Evolutionary conservation across 306 rosid genomes (phyloP).

Genomic region (Vachellia collinsii): DNA sequence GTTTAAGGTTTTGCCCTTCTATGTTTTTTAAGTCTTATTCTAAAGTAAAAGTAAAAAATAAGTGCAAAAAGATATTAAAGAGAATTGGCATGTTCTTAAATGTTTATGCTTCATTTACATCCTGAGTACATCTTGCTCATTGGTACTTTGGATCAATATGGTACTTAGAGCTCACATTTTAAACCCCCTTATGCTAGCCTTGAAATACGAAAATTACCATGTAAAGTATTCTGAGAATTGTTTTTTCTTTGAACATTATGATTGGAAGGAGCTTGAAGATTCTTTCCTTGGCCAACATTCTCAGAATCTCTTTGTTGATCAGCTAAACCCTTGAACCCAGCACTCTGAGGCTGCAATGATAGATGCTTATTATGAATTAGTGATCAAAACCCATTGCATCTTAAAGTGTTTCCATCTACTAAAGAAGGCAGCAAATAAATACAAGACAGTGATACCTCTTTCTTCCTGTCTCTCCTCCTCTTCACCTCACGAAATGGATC

Average conservation of each 20-base stretch:
- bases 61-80: background rate
- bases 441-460: conserved; percentile 63
- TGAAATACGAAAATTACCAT: conserved; percentile 52
- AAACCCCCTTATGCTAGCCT: background rate
- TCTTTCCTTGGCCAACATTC: conserved; percentile 62
- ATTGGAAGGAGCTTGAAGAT: conserved; percentile 55
- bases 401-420: background rate
- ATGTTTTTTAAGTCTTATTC: background rate
- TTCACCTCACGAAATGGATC: conserved; percentile 94
- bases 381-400: background rate
- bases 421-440: conserved; percentile 28
- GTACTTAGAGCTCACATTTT: conserved; percentile 10
- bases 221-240: conserved; percentile 58
- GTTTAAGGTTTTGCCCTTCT: background rate
- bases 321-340: conserved; percentile 47
- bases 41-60: background rate
- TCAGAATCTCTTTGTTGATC: conserved; percentile 58
- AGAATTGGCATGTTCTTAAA: background rate
- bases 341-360: conserved; percentile 57
- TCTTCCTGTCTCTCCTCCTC: conserved; percentile 90
- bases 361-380: conserved; percentile 16
- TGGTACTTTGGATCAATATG: background rate
- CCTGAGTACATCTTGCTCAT: conserved; percentile 2
- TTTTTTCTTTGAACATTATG: conserved; percentile 63
- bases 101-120: background rate